Percentiles rank a stretch among this genome's conserved stretches.
Evolutionary conservation across 176 grass and related monocot genomes (phyloP).

Genomic region (Musa schizocarpa): DNA sequence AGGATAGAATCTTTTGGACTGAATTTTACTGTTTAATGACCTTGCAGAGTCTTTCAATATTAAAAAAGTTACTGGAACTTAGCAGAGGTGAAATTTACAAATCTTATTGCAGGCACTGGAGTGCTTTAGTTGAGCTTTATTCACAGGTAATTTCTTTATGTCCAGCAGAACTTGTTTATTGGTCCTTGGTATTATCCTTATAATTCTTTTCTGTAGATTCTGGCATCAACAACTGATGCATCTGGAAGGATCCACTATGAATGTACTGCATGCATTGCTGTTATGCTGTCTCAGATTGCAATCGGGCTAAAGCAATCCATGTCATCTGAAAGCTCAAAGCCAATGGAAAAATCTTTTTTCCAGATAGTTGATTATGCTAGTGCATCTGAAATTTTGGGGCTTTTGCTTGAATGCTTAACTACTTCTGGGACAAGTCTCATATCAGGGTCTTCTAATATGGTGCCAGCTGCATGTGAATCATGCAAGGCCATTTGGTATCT

Average conservation of each 20-base stretch:
- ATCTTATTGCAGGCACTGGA: conserved; percentile 64
- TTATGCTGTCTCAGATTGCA: conserved; percentile 63
- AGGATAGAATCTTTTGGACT: background rate
- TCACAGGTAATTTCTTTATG: conserved; percentile 43
- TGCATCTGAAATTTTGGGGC: conserved; percentile 45
- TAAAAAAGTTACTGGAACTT: conserved; percentile 64
- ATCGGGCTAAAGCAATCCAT: conserved; percentile 50
- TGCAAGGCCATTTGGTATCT: conserved; percentile 95
- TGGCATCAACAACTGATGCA: conserved; percentile 56
- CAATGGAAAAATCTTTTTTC: conserved; percentile 38
- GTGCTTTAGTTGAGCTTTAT: conserved; percentile 57
- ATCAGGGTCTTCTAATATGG: conserved; percentile 75
- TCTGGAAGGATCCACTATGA: conserved; percentile 80
- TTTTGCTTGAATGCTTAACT: conserved; percentile 56
- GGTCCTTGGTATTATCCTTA: background rate
- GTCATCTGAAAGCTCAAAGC: conserved; percentile 46
- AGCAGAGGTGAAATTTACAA: conserved; percentile 31
- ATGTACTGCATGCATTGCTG: conserved; percentile 67
- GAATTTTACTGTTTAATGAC: conserved; percentile 6
- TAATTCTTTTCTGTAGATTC: conserved; percentile 38
- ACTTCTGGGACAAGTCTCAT: conserved; percentile 54
- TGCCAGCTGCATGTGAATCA: conserved; percentile 93
- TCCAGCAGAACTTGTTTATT: background rate
- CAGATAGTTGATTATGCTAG: conserved; percentile 64
- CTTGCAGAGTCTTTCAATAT: conserved; percentile 64